Evolutionary conservation across 345 rosid genomes (phyloP), one percentile per base, ranked within the genome.

Genomic region (Hevea brasiliensis): DNA sequence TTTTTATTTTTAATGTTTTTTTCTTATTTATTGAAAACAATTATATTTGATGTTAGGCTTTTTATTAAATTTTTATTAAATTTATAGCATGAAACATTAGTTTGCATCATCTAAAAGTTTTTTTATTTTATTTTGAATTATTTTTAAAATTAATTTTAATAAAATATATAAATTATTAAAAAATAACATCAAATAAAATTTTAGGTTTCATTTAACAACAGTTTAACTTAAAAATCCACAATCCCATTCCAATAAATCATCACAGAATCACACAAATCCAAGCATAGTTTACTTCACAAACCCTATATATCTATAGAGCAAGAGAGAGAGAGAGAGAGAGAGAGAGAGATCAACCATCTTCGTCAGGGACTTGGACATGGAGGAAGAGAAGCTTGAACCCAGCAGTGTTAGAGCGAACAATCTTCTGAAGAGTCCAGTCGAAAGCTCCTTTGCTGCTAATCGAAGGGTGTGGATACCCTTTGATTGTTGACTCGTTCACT

Each of bases 361-460:
- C 97, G 77, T 95, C 98, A 27, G 92, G 97, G 62, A 92, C 97
- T 86, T 92, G 99, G 47, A 89, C 99, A 51, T 91, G 99, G 79
- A 95, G 92, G 81, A 95, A 92, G 57, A 92, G 96, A 71, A 95
- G 87, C 84, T 82, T 89, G 86, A 91, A 95, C 20, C 89, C 98
- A 44, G 89, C 54, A 37, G 88, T 80, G 70, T 92, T 95, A 11
- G 90, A 85, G 56, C 92, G 88, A 29, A 95, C 89, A 76, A 95
- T 91, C 92, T 92, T 95, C 77, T 84, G 73, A 73, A 92, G 80
- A 40, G 92, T 88, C 99, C 99, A 95, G 62, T 89, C 96, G 81
- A 92, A 95, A 37, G 99, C 99, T 58, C 96, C 88, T 58, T 73
- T 86, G 89, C 98, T 84, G 76, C 99, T 95, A 29, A 95, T 95